Conservation (phyloP, 2,329 filamentous ascomycete genomes). For the Emmonsiellopsis sp. region DNA sequence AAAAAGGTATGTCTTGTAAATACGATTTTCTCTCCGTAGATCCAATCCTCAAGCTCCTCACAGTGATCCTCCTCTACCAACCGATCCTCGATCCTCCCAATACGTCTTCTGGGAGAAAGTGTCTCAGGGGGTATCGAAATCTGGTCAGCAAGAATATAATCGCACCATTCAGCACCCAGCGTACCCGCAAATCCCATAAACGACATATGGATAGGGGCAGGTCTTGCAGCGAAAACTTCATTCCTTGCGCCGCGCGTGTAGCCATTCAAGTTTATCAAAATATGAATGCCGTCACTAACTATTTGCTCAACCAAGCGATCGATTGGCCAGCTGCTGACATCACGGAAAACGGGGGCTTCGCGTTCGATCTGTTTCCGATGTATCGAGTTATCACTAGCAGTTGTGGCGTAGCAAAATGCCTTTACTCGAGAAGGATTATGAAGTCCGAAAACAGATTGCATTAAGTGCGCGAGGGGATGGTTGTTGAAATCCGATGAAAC, state of each 20-base stretch:
- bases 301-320: slow-evolving; percentile 82
- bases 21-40: slow-evolving; percentile 94
- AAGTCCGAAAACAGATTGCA: slow-evolving; percentile 97
- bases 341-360: slow-evolving; percentile 82
- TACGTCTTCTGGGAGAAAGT: slow-evolving; percentile 67
- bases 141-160: slow-evolving; percentile 86
- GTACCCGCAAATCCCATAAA: slow-evolving; percentile 99
- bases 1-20: slow-evolving; percentile 95
- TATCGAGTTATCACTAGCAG: slow-evolving; percentile 74
- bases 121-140: slow-evolving; percentile 77
- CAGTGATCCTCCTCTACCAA: slow-evolving; percentile 55
- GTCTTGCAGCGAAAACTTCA: slow-evolving; percentile 89
- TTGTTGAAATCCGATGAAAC: slow-evolving; percentile 99
- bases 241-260: slow-evolving; percentile 96
- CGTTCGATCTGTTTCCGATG: slow-evolving; percentile 89
- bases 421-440: slow-evolving; percentile 65
- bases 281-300: slow-evolving; percentile 77
- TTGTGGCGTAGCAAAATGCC: slow-evolving; percentile 94
- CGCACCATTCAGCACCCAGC: slow-evolving; percentile 94
- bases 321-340: slow-evolving; percentile 77
- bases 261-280: slow-evolving; percentile 94
- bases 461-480: slow-evolving; percentile 88
- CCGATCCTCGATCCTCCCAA: slow-evolving; percentile 62
- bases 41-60: slow-evolving; percentile 66
- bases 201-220: slow-evolving; percentile 95